Conservation (phyloP, 257 asterid genomes). For the Solanum etuberosum region DNA sequence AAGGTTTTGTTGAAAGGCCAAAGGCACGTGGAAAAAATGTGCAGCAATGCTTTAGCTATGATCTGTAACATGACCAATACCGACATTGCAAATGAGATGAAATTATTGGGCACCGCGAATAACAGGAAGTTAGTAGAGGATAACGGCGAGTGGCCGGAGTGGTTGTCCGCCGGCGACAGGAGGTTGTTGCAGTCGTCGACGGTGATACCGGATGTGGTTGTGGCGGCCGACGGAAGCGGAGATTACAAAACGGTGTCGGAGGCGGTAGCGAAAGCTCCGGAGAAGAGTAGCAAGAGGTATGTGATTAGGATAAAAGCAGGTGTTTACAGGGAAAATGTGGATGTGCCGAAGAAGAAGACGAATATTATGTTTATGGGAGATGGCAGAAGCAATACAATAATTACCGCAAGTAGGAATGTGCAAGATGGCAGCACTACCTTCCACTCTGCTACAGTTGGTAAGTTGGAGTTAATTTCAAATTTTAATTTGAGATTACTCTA, state of each 20-base stretch:
- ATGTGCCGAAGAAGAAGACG: conserved; percentile 39
- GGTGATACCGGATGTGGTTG: conserved; percentile 52
- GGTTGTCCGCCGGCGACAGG: conserved; percentile 76
- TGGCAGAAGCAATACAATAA: conserved; percentile 58
- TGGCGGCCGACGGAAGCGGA: conserved; percentile 90
- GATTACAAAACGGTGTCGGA: conserved; percentile 50
- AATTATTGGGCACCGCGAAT: neutral
- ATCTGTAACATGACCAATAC: conserved; percentile 57
- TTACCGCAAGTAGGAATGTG: conserved; percentile 58
- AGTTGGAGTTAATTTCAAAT: neutral
- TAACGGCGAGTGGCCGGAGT: conserved; percentile 44
- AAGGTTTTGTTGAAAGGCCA: conserved; percentile 35
- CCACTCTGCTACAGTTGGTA: conserved; percentile 80
- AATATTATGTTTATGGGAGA: conserved; percentile 84
- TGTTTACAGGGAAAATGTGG: conserved; percentile 72
- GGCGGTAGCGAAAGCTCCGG: conserved; percentile 85
- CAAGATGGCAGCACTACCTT: conserved; percentile 74
- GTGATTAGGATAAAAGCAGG: conserved; percentile 70
- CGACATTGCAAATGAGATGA: conserved; percentile 31
- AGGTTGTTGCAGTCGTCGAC: conserved; percentile 54
- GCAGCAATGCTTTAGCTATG: conserved; percentile 81
- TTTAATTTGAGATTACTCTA: too few species aligned
- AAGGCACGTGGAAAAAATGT: conserved; percentile 48
- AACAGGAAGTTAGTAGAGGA: conserved; percentile 29
- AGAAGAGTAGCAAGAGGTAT: conserved; percentile 39